These are phyloP conservation scores for Fusarium dimerum DNA, from an alignment of 2,329 filamentous ascomycete genomes.

Conservation along the genomic window DNA sequence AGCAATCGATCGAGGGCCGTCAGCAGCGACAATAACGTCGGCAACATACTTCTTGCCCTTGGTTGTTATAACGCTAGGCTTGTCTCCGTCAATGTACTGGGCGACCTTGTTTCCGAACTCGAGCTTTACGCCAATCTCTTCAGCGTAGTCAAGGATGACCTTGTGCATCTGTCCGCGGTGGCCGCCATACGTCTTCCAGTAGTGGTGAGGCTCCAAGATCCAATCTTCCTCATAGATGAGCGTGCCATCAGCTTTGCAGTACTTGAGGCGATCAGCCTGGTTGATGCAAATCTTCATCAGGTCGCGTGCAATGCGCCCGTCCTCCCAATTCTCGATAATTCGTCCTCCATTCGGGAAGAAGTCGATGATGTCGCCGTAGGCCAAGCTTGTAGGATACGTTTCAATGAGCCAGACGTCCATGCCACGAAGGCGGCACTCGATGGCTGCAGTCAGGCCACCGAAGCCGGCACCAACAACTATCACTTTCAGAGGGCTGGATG, in stretches of 20 bases:
- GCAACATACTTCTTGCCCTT: slow-evolving; percentile 6
- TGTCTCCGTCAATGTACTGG: slow-evolving; percentile 11
- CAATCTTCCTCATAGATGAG: slow-evolving; percentile 12
- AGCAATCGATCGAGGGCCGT: slow-evolving; percentile 19
- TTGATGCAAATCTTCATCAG: slow-evolving; percentile 1
- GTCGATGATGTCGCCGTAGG: slow-evolving; percentile 24
- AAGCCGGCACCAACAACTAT: slow-evolving; percentile 22
- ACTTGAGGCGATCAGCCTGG: slow-evolving; percentile 4
- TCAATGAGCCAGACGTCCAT: slow-evolving; percentile 18
- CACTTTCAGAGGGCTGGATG: slow-evolving; percentile 6
- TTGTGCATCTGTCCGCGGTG: slow-evolving; percentile 19
- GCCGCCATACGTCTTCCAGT: slow-evolving; percentile 3
- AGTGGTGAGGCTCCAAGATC: slow-evolving; percentile 9
- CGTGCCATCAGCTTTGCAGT: slow-evolving; percentile 13
- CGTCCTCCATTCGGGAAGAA: slow-evolving; percentile 22
- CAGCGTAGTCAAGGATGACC: slow-evolving; percentile 18
- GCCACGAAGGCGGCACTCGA: slow-evolving; percentile 17
- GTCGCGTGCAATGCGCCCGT: not conserved
- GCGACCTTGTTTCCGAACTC: slow-evolving; percentile 13
- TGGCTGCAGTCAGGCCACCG: slow-evolving; percentile 18
- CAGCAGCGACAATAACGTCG: slow-evolving; percentile 21
- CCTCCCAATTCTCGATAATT: slow-evolving; percentile 2
- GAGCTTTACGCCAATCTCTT: slow-evolving; percentile 15
- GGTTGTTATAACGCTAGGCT: slow-evolving; percentile 10
- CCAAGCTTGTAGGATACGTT: slow-evolving; percentile 15